Base-by-base conservation (phyloP, 2,329 filamentous ascomycete genomes). In the Penicillium sp. region DNA sequence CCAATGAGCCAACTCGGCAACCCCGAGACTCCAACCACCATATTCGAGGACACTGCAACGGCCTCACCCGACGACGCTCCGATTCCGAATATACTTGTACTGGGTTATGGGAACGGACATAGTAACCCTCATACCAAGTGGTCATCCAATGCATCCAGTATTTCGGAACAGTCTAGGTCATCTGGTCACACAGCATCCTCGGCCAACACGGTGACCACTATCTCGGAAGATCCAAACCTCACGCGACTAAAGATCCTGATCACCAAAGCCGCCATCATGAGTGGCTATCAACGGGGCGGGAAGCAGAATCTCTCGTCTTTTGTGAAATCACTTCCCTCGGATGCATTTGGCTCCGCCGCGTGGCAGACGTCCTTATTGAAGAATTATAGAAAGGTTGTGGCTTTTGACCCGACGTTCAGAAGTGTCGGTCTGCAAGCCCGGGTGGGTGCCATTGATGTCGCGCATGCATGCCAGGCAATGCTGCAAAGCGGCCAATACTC, bases 1-100 rank as follows among this genome's bases (percentile, higher is more conserved):
- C 57, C 63, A 33, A 59, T 63, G 38, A 64, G 60, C 38, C 68
- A 69, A 23, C 61, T 64, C 45, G 63, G 64, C 8, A 75, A 79
- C 5, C 92, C 92, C 0, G 93, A 97, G 76, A 97, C 92, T 0
- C 92, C 92, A 0, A 93, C 93, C 0, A 97, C 92, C 5, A 92
- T 97, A 65, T 97, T 97, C 66, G 93, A 97, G 72, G 92, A 97
- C 70, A 91, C 89, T 0, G 87, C 94, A 67, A 92, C 90, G 0
- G 86, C 90, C 4, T 95, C 92, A 0, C 89, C 89, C 0, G 90
- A 93, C 55, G 90, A 90, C 63, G 85, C 87, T 0, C 87, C 86
- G 39, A 84, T 92, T 53, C 92, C 91, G 6, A 95, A 96, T 68
- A 96, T 97, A 65, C 82, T 96, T 50, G 87, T 97, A 0, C 82